Evolutionary conservation across 345 rosid species (phyloP).

Genomic region (Eucalyptus curtisii): DNA sequence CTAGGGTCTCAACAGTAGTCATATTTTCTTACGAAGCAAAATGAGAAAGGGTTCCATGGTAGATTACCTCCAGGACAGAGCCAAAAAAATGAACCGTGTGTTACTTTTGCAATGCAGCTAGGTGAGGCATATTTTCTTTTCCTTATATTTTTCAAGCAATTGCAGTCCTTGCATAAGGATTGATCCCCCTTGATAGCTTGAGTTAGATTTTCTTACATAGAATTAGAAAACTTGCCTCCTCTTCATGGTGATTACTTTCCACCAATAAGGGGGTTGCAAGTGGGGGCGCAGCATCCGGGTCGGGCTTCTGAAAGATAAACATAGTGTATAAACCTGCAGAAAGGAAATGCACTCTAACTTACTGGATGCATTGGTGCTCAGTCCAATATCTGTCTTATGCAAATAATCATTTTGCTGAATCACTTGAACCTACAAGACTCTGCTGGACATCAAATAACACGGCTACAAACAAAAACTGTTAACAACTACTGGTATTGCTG

Average conservation of each 20-base stretch:
- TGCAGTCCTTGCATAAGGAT: not conserved
- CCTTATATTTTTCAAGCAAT: not conserved
- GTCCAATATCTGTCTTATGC: not conserved
- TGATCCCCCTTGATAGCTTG: not conserved
- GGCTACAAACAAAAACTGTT: not conserved
- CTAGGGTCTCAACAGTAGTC: not conserved
- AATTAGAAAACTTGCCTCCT: conserved; percentile 56
- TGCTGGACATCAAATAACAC: not conserved
- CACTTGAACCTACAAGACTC: not conserved
- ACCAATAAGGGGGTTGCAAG: conserved; percentile 55
- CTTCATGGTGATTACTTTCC: conserved; percentile 28
- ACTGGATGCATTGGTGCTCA: not conserved
- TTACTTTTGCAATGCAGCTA: not conserved
- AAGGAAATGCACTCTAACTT: not conserved
- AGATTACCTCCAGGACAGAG: not conserved
- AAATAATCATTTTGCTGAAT: not conserved
- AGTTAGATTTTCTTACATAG: not conserved
- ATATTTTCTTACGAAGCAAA: not conserved
- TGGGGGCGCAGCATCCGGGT: conserved; percentile 88
- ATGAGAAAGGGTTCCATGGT: not conserved
- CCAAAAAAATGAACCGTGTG: not conserved
- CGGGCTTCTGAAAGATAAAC: conserved; percentile 87
- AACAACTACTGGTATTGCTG: not conserved
- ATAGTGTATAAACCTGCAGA: conserved; percentile 74
- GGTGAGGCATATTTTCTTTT: not conserved